Conservation (phyloP, 1,139 yeast genomes). For the Tardiomyces digboiensis region DNA sequence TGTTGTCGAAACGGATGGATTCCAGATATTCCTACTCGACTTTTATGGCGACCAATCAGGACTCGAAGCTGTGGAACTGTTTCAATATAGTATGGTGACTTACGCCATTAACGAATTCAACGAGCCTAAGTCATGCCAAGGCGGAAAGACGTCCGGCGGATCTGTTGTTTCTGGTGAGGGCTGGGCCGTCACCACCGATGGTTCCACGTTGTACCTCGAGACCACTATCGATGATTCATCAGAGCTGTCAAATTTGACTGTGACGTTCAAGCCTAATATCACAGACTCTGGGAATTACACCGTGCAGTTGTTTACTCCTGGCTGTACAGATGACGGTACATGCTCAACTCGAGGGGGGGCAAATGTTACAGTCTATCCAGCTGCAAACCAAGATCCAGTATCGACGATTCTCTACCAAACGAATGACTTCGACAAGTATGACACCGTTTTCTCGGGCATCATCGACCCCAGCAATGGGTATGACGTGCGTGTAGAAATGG, state of each 20-base stretch:
- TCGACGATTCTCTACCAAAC: constrained; percentile 58
- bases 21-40: constrained; percentile 58
- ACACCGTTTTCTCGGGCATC: constrained; percentile 62
- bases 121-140: constrained; percentile 38
- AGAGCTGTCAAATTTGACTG: constrained; percentile 32
- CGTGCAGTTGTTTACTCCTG: constrained; percentile 72
- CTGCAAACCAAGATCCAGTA: constrained; percentile 31
- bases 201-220: constrained; percentile 23
- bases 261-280: constrained; percentile 60
- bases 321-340: constrained; percentile 62
- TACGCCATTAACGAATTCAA: constrained; percentile 74
- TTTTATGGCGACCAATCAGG: constrained; percentile 67
- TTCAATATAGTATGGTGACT: constrained; percentile 46
- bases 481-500: neutral
- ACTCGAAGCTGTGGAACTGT: constrained; percentile 64
- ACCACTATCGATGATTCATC: constrained; percentile 26
- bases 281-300: constrained; percentile 69
- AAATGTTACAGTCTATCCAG: constrained; percentile 55
- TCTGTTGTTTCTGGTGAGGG: neutral
- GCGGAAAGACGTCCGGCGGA: constrained; percentile 7
- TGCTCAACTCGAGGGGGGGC: constrained; percentile 69
- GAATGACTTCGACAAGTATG: constrained; percentile 72
- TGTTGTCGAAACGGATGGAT: constrained; percentile 46
- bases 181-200: constrained; percentile 6
- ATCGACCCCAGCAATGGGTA: constrained; percentile 38